These are phyloP conservation scores for Suillus hirtellus DNA, from an alignment of 768 basidiomycete genomes.

Conservation along the genomic window DNA sequence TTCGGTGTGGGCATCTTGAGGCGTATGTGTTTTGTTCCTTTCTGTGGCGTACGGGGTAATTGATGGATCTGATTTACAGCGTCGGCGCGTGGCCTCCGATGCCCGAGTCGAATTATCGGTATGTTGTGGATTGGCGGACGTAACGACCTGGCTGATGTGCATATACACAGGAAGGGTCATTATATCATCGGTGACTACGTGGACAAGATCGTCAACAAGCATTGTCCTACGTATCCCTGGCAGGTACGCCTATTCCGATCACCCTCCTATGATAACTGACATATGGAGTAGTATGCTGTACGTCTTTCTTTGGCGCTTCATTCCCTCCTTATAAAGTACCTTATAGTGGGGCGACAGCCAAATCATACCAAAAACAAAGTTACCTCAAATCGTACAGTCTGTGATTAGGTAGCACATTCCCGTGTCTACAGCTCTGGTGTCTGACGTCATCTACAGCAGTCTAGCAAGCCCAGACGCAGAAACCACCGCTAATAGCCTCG, in stretches of 20 bases:
- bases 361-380: slow-evolving; percentile 60
- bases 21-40: slow-evolving; percentile 45
- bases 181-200: slow-evolving; percentile 71
- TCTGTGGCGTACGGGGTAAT: not conserved
- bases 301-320: slow-evolving; percentile 25
- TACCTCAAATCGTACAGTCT: slow-evolving; percentile 72
- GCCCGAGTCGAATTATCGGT: slow-evolving; percentile 80
- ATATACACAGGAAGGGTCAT: slow-evolving; percentile 55
- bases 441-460: slow-evolving; percentile 46
- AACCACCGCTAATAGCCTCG: slow-evolving; percentile 64
- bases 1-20: slow-evolving; percentile 70
- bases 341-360: slow-evolving; percentile 78
- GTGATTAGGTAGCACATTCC: slow-evolving; percentile 56
- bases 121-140: slow-evolving; percentile 17
- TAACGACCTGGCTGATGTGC: slow-evolving; percentile 15
- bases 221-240: slow-evolving; percentile 68
- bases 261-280: slow-evolving; percentile 17
- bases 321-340: slow-evolving; percentile 7
- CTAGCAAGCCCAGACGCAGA: slow-evolving; percentile 78
- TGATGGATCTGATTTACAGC: slow-evolving; percentile 35
- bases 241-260: slow-evolving; percentile 49
- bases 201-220: slow-evolving; percentile 63
- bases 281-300: slow-evolving; percentile 59
- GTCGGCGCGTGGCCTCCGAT: slow-evolving; percentile 74
- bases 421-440: slow-evolving; percentile 8